phyloP scores from a whole-genome alignment of 441 rosid genomes.

The Euphorbia schlechtendalii region DNA sequence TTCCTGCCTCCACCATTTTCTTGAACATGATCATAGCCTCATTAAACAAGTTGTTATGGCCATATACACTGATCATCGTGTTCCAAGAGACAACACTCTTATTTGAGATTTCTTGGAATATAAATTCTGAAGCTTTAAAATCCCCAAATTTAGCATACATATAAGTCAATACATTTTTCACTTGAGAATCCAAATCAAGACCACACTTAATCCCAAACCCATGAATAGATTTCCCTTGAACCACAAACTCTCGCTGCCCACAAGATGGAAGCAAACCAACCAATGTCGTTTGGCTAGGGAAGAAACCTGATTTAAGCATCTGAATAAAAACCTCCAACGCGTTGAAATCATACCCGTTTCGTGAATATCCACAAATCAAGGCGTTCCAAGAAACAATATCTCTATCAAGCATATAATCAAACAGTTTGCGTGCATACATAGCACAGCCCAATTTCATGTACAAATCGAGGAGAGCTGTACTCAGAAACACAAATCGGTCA shows the following conservation, averaged over 20 bases:
- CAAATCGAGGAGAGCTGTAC: constrained; percentile 47
- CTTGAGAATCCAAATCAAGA: constrained; percentile 39
- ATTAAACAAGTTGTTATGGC: constrained; percentile 44
- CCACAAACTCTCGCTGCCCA: constrained; percentile 38
- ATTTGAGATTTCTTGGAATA: constrained; percentile 10
- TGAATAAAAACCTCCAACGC: constrained; percentile 41
- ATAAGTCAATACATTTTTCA: constrained; percentile 46
- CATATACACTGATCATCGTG: constrained; percentile 63
- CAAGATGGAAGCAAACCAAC: constrained; percentile 57
- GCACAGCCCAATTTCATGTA: constrained; percentile 40
- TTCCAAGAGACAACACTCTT: constrained; percentile 12
- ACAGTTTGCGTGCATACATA: constrained; percentile 36
- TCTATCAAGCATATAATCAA: constrained; percentile 59
- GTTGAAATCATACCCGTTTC: constrained; percentile 37
- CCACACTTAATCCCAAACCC: constrained; percentile 36
- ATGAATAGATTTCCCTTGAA: constrained; percentile 61
- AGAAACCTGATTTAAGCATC: constrained; percentile 52
- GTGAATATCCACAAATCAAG: constrained; percentile 63
- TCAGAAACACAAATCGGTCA: constrained; percentile 41
- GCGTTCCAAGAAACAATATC: constrained; percentile 80
- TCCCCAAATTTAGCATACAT: constrained; percentile 60
- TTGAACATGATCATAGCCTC: constrained; percentile 48
- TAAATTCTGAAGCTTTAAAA: constrained; percentile 26
- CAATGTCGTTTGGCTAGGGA: constrained; percentile 45
- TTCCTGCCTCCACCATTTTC: constrained; percentile 35